Evolutionary conservation across 331 rosid genomes (phyloP).

Genomic region (Prunus yedoensis): DNA sequence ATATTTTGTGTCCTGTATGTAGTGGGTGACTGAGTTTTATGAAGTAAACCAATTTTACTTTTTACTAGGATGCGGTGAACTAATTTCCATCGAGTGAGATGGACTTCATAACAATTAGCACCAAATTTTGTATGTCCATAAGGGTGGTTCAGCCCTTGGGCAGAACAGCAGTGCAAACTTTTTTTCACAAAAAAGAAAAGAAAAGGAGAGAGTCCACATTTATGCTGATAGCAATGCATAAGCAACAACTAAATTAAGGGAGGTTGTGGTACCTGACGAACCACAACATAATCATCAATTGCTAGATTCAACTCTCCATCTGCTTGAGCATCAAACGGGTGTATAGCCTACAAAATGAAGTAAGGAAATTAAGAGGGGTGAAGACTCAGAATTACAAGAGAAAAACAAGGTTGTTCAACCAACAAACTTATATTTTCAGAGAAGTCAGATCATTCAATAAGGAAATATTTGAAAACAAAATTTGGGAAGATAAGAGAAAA

Average conservation of each 20-base stretch:
- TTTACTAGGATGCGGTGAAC: too few relatives aligned
- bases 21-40: too few relatives aligned
- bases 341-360: slow-evolving; percentile 56
- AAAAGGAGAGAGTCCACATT: too few relatives aligned
- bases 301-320: slow-evolving; percentile 80
- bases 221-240: not conserved
- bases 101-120: too few relatives aligned
- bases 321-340: slow-evolving; percentile 89
- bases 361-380: not conserved
- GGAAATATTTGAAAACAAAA: too few relatives aligned
- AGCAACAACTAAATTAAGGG: not conserved
- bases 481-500: too few relatives aligned
- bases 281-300: slow-evolving; percentile 70
- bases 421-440: not conserved
- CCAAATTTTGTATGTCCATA: too few relatives aligned
- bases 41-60: too few relatives aligned
- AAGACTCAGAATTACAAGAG: not conserved
- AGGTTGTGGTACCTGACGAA: slow-evolving; percentile 67
- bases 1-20: too few relatives aligned
- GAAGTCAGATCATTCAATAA: not conserved
- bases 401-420: not conserved
- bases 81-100: too few relatives aligned
- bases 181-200: not conserved
- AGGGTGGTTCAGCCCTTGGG: not conserved
- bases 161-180: not conserved